Evolutionary conservation across 305 asterid genomes (phyloP), one percentile per base, ranked within the genome.

Genomic region (Withania somnifera): DNA sequence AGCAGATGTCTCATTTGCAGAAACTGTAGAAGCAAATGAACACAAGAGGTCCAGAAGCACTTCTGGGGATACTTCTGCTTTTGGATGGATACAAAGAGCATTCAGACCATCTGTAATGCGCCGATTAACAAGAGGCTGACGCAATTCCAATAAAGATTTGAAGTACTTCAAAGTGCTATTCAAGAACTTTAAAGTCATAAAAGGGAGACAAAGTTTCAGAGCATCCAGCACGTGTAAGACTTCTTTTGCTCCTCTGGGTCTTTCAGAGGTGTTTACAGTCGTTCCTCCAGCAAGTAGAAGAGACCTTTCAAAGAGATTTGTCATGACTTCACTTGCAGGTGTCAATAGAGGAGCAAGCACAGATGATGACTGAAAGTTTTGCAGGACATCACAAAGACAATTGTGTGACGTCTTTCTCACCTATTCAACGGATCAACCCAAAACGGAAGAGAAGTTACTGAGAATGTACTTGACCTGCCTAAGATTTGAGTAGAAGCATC

Each of bases 241-340:
- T 86, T 92, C 92, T 79, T 91, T 95, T 11, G 98, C 99, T 80
- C 92, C 91, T 86, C 88, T 88, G 57, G 98, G 86, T 50, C 85
- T 94, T 85, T 89, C 95, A 10, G 94, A 85, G 80, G 87, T 85
- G 87, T 82, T 90, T 64, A 73, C 80, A 79, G 84, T 84, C 47
- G 99, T 90, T 84, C 95, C 97, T 83, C 95, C 97, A 40, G 94
- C 97, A 64, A 94, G 96, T 28, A 91, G 90, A 87, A 93, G 93
- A 85, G 80, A 93, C 86, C 97, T 90, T 83, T 92, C 95, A 81
- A 94, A 91, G 50, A 88, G 87, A 82, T 84, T 91, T 24, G 91
- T 83, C 80, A 96, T 83, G 84, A 91, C 86, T 81, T 96, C 99
- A 84, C 98, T 94, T 17, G 97, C 97, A 82, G 95, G 91, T 73